These are phyloP conservation scores for Jacaranda mimosifolia DNA, from an alignment of 257 asterid species.

Conservation along the genomic window DNA sequence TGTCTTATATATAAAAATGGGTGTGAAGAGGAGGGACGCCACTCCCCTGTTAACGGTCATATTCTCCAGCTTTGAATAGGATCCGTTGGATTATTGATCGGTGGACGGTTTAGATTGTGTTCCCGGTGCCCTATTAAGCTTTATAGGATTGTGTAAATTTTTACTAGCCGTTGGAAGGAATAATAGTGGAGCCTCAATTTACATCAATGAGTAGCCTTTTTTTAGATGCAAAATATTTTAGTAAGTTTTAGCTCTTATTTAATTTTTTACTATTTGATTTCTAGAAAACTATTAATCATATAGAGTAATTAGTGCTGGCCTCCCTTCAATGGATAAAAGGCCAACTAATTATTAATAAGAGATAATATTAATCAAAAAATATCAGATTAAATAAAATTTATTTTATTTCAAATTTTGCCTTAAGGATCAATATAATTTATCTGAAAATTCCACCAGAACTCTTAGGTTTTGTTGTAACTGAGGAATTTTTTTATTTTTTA, in stretches of 20 bases:
- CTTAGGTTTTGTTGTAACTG: not conserved
- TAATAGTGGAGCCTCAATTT: conserved; percentile 32
- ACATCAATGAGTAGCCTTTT: not conserved
- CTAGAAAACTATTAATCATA: no score
- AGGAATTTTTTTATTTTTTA: no score
- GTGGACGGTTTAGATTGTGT: conserved; percentile 40
- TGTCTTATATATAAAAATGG: conserved; percentile 9
- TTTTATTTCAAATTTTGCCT: no score
- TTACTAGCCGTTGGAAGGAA: conserved; percentile 56
- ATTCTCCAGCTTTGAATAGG: conserved; percentile 42
- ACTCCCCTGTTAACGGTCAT: conserved; percentile 57
- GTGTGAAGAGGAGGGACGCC: conserved; percentile 43
- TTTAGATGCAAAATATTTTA: not conserved
- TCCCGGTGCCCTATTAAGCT: not conserved
- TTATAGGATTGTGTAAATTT: not conserved
- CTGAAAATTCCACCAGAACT: no score
- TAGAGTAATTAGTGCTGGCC: no score
- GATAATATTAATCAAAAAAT: not conserved
- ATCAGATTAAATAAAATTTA: not conserved
- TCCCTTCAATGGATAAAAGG: not conserved
- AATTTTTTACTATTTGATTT: no score
- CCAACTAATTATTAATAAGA: not conserved
- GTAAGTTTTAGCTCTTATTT: no score
- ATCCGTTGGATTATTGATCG: conserved; percentile 49
- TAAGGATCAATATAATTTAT: not conserved